Conservation (phyloP, 2,329 filamentous ascomycete species). For the Colletotrichum graminicola region DNA sequence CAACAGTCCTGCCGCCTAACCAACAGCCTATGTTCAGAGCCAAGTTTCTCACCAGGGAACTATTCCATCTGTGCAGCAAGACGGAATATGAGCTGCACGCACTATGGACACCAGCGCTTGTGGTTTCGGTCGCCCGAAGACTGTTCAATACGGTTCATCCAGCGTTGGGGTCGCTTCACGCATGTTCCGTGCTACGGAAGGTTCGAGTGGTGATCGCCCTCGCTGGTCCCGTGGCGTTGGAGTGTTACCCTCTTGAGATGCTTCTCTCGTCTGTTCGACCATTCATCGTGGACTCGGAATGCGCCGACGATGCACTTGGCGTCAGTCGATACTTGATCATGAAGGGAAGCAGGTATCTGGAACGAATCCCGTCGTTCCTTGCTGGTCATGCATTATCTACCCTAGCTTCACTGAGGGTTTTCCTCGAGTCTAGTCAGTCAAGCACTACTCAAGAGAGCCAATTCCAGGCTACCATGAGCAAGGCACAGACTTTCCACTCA, state of each 20-base stretch:
- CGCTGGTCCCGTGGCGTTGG: constrained; percentile 77
- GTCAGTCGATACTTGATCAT: constrained; percentile 86
- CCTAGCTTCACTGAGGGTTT: constrained; percentile 81
- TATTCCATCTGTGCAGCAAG: constrained; percentile 82
- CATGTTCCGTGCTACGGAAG: constrained; percentile 88
- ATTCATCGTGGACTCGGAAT: constrained; percentile 85
- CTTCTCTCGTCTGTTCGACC: constrained; percentile 82
- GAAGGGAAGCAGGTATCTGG: constrained; percentile 74
- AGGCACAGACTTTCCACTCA: constrained; percentile 78
- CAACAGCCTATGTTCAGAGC: constrained; percentile 90
- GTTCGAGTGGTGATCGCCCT: constrained; percentile 84
- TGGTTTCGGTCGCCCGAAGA: constrained; percentile 79
- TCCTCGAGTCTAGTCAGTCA: constrained; percentile 79
- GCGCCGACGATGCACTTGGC: constrained; percentile 90
- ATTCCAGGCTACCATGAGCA: constrained; percentile 80
- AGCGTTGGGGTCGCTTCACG: constrained; percentile 87
- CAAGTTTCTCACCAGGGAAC: constrained; percentile 79
- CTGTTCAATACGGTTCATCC: constrained; percentile 85
- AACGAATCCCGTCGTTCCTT: constrained; percentile 77
- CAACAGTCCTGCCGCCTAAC: constrained; percentile 74
- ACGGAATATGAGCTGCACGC: constrained; percentile 73
- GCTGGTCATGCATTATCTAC: constrained; percentile 85
- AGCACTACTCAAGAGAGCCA: constrained; percentile 89
- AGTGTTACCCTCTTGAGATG: constrained; percentile 91
- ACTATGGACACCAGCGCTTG: constrained; percentile 82